These are phyloP conservation scores for Carex pumila DNA, from an alignment of 176 grass and related monocot species.

Conservation along the genomic window DNA sequence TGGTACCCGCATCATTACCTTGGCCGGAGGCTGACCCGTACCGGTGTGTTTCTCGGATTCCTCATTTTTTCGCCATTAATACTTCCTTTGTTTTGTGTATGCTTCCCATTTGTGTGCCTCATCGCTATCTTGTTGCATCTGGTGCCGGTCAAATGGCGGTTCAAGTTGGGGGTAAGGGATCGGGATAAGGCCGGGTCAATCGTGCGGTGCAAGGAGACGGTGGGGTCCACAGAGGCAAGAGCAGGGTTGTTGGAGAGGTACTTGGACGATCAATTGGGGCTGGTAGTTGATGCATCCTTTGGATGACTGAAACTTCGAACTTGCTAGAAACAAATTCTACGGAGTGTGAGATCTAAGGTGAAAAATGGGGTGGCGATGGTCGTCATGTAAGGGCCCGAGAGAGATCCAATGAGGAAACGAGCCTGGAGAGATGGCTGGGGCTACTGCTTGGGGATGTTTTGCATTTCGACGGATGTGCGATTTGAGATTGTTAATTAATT, in stretches of 20 bases:
- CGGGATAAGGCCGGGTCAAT: neutral
- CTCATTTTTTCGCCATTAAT: slow-evolving; percentile 38
- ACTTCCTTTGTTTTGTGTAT: slow-evolving; percentile 42
- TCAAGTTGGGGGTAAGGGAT: neutral
- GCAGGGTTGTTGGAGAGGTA: slow-evolving; percentile 42
- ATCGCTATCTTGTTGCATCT: slow-evolving; percentile 15
- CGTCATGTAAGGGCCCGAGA: neutral
- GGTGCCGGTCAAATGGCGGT: slow-evolving; percentile 19
- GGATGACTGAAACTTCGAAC: neutral
- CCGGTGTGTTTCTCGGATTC: slow-evolving; percentile 4
- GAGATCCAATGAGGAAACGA: neutral
- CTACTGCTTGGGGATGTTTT: neutral
- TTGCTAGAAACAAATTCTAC: neutral
- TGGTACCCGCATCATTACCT: neutral
- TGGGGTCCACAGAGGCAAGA: neutral
- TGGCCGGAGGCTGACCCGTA: neutral
- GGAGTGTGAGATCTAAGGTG: neutral
- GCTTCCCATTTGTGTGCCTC: slow-evolving; percentile 42
- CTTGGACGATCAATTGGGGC: slow-evolving; percentile 67
- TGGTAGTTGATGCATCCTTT: slow-evolving; percentile 19
- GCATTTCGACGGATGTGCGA: slow-evolving; percentile 2
- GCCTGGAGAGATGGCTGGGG: neutral
- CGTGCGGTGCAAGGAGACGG: neutral
- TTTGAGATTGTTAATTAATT: neutral
- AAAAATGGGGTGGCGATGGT: neutral